Evolutionary conservation across 768 basidiomycete genomes (phyloP), one percentile per base, ranked within the genome.

Genomic region (Auriculariales sp.): DNA sequence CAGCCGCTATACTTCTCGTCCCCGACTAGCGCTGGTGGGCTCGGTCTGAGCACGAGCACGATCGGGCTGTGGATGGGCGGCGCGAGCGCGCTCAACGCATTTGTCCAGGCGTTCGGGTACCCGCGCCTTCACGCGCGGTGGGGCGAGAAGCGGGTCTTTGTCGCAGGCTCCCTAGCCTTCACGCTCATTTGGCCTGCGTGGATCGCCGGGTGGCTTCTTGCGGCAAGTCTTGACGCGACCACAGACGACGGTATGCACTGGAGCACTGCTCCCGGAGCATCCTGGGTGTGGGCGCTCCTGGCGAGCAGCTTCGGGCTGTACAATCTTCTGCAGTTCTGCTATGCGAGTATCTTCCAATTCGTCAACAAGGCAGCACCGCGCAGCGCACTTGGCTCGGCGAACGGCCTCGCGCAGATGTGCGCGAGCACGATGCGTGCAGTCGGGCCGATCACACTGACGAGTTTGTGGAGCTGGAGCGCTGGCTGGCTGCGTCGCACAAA

Each of bases 1-100:
- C 78, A 80, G 34, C 85, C 86, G 0, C 61, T 85, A 24, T 87
- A 83, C 63, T 69, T 77, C 46, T 76, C 82, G 15, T 85, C 82
- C 3, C 81, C 85, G 15, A 66, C 79, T 49, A 68, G 70, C 22
- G 67, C 77, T 12, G 85, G 84, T 28, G 85, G 85, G 0, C 59
- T 70, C 29, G 67, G 64, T 24, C 59, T 70, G 53, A 51, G 54
- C 11, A 63, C 68, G 0, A 57, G 59, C 56, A 54, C 52, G 44
- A 71, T 70, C 27, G 70, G 69, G 15, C 30, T 62, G 15, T 56
- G 61, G 56, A 60, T 71, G 53, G 69, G n/a, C n/a, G n/a, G n/a
- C n/a, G n/a, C n/a, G n/a, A n/a, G n/a, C n/a, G 30, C 66, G 42
- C 39, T 58, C 28, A 59, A 64, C 34, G 63, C 65, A 10, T 31